These are phyloP conservation scores for Dryas integrifolia DNA, from an alignment of 331 rosid genomes.

Conservation along the genomic window DNA sequence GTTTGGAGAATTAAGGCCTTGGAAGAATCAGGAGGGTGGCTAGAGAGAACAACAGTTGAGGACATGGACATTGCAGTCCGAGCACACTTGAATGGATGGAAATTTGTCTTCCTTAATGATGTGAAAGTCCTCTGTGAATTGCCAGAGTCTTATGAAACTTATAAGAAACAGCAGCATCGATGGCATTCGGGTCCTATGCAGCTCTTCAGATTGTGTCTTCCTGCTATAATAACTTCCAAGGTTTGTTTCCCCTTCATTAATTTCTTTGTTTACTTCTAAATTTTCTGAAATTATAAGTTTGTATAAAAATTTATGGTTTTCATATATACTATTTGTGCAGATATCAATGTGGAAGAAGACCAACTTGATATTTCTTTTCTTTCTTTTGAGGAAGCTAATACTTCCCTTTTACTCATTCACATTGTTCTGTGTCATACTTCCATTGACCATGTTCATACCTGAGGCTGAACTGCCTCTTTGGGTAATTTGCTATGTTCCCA, in stretches of 20 bases:
- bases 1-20: constrained; percentile 93
- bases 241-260: constrained; percentile 30
- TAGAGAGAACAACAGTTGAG: constrained; percentile 95
- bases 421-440: constrained; percentile 85
- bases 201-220: constrained; percentile 86
- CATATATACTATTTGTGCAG: constrained; percentile 44
- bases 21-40: constrained; percentile 98
- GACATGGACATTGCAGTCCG: constrained; percentile 98
- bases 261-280: not conserved
- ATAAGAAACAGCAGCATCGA: constrained; percentile 95
- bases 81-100: constrained; percentile 96
- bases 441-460: constrained; percentile 93
- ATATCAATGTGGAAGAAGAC: constrained; percentile 76
- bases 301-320: not conserved
- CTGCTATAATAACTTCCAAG: constrained; percentile 79
- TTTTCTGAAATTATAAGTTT: not conserved
- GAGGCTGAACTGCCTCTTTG: constrained; percentile 94
- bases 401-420: constrained; percentile 99
- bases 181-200: constrained; percentile 99
- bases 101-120: constrained; percentile 87
- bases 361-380: constrained; percentile 84
- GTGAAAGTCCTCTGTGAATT: constrained; percentile 87
- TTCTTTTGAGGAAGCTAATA: constrained; percentile 83
- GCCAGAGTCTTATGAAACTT: constrained; percentile 95
- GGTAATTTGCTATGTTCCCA: constrained; percentile 93